phyloP scores from a whole-genome alignment of 306 rosid species.

The Cicer yamashitae region DNA sequence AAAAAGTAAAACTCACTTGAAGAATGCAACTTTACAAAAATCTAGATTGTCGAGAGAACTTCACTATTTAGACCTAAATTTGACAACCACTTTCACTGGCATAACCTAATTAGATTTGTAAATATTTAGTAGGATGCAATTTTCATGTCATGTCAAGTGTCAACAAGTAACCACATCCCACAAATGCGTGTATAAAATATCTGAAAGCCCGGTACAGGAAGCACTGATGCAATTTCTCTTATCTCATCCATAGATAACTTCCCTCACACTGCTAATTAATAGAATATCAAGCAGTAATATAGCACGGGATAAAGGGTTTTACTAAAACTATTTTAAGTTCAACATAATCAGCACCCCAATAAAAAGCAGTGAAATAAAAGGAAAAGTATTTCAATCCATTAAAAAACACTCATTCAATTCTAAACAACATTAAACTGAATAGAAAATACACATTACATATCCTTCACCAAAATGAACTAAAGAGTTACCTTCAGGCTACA shows the following conservation, averaged over 20 bases:
- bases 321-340: slow-evolving; percentile 8
- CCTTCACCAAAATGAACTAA: background rate
- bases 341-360: slow-evolving; percentile 24
- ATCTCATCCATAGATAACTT: background rate
- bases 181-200: slow-evolving; percentile 9
- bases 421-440: slow-evolving; percentile 13
- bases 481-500: slow-evolving; percentile 64
- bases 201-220: background rate
- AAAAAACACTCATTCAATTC: background rate
- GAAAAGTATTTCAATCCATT: slow-evolving; percentile 15
- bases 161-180: slow-evolving; percentile 22
- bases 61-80: background rate
- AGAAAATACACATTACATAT: slow-evolving; percentile 9
- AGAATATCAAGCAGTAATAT: slow-evolving; percentile 20
- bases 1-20: slow-evolving; percentile 22
- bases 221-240: background rate
- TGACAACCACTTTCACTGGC: slow-evolving; percentile 3
- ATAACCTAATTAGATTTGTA: slow-evolving; percentile 1
- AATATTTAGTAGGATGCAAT: slow-evolving; percentile 5
- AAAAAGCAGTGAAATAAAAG: background rate
- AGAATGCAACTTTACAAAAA: background rate
- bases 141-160: background rate
- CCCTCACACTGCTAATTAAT: slow-evolving; percentile 25
- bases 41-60: slow-evolving; percentile 6
- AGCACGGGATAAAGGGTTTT: background rate